Percentiles rank a stretch among this genome's conserved stretches.
These are phyloP conservation scores for Blumeria hordei DNA, from an alignment of 2,329 filamentous ascomycete genomes.

Conservation along the genomic window DNA sequence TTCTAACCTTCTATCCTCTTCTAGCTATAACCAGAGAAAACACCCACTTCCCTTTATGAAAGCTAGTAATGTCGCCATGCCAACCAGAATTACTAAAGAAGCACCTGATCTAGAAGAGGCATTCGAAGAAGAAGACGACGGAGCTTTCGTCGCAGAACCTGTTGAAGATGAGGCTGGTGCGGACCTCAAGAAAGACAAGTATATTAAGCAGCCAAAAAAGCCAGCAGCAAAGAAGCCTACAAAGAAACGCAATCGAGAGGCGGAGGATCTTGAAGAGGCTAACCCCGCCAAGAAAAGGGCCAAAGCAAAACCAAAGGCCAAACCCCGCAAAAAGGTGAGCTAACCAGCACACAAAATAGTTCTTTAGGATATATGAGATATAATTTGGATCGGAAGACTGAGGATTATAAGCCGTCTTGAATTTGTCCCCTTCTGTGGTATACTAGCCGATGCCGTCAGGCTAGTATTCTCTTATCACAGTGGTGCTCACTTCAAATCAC, in stretches of 20 bases:
- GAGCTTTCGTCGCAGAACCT: conserved; percentile 18
- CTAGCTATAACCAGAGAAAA: conserved; percentile 59
- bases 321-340: conserved; percentile 4
- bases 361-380: too few species aligned
- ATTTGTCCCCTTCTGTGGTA: too few species aligned
- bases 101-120: conserved; percentile 90
- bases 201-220: conserved; percentile 64
- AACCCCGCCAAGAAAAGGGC: conserved; percentile 8
- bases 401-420: too few species aligned
- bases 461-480: too few species aligned
- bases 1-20: not conserved
- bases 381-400: too few species aligned
- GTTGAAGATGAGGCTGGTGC: conserved; percentile 37
- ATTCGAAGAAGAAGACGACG: conserved; percentile 66
- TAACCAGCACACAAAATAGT: too few species aligned
- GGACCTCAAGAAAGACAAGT: conserved; percentile 84
- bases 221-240: conserved; percentile 25
- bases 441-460: too few species aligned
- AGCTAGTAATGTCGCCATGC: conserved; percentile 48
- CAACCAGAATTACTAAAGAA: conserved; percentile 46
- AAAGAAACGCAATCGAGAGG: conserved; percentile 15
- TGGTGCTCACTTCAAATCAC: too few species aligned
- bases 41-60: conserved; percentile 96
- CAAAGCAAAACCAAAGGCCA: conserved; percentile 7
- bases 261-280: conserved; percentile 8